Conservation (phyloP, 495 filamentous ascomycete genomes). For the Platismatia glauca region DNA sequence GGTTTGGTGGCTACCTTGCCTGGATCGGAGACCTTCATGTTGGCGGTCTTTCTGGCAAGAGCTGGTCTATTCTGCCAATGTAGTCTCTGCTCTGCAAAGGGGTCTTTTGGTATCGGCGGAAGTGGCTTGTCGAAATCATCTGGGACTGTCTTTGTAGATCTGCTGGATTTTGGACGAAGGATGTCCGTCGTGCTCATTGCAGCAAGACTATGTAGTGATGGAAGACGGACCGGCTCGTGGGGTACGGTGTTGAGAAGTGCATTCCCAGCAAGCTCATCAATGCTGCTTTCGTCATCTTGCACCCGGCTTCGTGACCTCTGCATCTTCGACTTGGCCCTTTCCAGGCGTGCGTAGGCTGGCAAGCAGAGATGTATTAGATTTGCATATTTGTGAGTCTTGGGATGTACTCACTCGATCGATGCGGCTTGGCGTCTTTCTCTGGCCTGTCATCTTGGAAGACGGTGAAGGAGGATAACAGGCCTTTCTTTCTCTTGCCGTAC, state of each 20-base stretch:
- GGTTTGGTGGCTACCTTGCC: constrained; percentile 12
- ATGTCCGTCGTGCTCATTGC: constrained; percentile 11
- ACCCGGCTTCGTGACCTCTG: constrained; percentile 16
- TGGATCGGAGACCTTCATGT: constrained; percentile 7
- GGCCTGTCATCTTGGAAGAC: constrained; percentile 24
- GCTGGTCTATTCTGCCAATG: constrained; percentile 8
- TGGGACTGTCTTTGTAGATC: constrained; percentile 6
- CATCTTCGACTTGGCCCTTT: constrained; percentile 12
- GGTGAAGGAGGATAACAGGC: constrained; percentile 26
- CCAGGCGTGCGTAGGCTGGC: constrained; percentile 17
- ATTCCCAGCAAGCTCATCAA: constrained; percentile 29
- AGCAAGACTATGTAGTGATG: constrained; percentile 11
- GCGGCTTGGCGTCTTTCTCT: constrained; percentile 14
- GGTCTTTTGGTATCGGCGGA: constrained; percentile 11
- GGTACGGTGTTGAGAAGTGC: constrained; percentile 26
- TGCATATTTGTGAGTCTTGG: not conserved
- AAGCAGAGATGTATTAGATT: not conserved
- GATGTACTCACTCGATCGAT: constrained; percentile 14
- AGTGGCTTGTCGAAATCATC: constrained; percentile 13
- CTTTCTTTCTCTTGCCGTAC: constrained; percentile 26
- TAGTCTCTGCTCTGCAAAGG: constrained; percentile 3
- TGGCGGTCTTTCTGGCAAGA: constrained; percentile 17
- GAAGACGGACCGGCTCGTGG: constrained; percentile 10
- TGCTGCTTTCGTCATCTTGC: constrained; percentile 23
- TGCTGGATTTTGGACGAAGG: constrained; percentile 15